Base-by-base conservation (phyloP, 768 basidiomycete species). In the Butyriboletus loyo region DNA sequence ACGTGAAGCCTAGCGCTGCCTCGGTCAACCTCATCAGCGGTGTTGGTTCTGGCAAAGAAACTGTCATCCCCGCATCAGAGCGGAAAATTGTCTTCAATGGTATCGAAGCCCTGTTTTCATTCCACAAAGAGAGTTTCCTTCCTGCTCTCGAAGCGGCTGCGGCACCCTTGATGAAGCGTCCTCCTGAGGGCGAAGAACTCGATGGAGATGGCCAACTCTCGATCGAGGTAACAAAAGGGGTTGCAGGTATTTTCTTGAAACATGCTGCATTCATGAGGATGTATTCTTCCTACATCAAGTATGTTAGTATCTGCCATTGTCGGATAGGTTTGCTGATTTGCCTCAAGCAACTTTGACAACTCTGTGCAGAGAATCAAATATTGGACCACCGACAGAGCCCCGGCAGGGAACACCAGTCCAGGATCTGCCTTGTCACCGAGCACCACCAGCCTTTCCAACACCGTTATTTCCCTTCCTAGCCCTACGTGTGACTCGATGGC, bases 241-340 rank as follows among this genome's bases (percentile, higher is more conserved):
- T 99, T 34, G 95, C 91, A 7, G 80, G 86, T 52, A 93, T 91
- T 42, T 99, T 98, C 71, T 74, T 92, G 49, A 89, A 87, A 48
- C 94, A 99, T 69, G 91, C 93, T 28, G 93, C 96, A 5, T 98
- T 98, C 76, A 92, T 99, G 91, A 91, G 79, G 74, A 98, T 98
- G 89, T 99, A 99, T 69, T 94, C 93, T 30, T 89, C 88, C 39
- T 99, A 98, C 68, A 96, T 96, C 78, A 98, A 98, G 92, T 93
- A 67, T 66, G 87, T 72, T 35, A 3, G 9, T 50, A 46, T 43
- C 56, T 36, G 9, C 54, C 9, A 52, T 35, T 44, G 32, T 44
- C 45, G 44, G 37, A 31, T 40, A 15, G 13, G 35, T 48, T 32
- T 50, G 50, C 59, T 68, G 36, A 59, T 50, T 47, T 32, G 17